phyloP scores from a whole-genome alignment of 345 rosid genomes.

The Erucastrum elatum region DNA sequence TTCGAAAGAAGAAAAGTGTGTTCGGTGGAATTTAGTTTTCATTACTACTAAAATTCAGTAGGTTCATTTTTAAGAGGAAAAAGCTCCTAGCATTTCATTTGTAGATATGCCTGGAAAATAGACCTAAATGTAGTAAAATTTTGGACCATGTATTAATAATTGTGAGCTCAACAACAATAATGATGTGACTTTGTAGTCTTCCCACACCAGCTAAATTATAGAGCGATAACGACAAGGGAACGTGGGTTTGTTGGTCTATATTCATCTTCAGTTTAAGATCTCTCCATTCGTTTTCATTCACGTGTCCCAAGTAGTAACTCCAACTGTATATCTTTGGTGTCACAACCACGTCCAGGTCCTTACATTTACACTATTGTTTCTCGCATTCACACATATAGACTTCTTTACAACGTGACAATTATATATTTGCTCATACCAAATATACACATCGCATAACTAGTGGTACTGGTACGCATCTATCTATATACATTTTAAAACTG shows the following conservation, averaged over 20 bases:
- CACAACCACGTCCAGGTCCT: constrained; percentile 2
- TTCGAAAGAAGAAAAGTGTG: not conserved
- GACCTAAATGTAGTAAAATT: not conserved
- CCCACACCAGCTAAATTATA: constrained; percentile 20
- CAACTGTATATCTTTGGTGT: constrained; percentile 22
- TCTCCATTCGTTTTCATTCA: constrained; percentile 10
- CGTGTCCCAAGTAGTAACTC: not conserved
- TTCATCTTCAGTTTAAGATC: not conserved
- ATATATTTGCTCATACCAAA: not conserved
- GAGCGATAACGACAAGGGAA: constrained; percentile 21
- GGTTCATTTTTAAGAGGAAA: not conserved
- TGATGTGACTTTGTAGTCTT: constrained; percentile 31
- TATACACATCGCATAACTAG: not conserved
- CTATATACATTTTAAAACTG: not conserved
- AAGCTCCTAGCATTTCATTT: not conserved
- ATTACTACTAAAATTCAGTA: not conserved
- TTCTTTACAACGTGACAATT: not conserved
- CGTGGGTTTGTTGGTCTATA: constrained; percentile 39
- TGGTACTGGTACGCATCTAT: not conserved
- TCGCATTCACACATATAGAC: not conserved
- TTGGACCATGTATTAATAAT: constrained; percentile 10
- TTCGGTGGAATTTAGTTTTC: not conserved
- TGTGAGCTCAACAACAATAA: constrained; percentile 31
- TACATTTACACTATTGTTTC: constrained; percentile 12
- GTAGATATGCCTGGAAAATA: not conserved